Conservation (phyloP, 169 alveolate species). For the Condylostoma magnum region DNA sequence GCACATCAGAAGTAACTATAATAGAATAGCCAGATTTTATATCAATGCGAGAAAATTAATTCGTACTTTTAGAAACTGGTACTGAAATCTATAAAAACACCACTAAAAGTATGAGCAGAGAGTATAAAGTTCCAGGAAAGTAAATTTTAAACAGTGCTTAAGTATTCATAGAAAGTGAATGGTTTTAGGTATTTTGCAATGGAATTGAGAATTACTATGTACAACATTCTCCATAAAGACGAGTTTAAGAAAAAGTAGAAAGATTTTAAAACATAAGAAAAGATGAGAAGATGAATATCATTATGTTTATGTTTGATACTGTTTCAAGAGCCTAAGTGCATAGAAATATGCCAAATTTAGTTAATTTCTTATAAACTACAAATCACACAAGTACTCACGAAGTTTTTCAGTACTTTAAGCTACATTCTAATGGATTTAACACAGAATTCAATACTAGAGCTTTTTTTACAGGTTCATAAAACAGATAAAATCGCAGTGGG, state of each 20-base stretch:
- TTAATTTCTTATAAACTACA: background rate
- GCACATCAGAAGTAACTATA: background rate
- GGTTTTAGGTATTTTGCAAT: conserved; percentile 20
- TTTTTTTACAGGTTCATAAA: conserved; percentile 24
- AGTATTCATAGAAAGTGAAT: background rate
- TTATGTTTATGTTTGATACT: conserved; percentile 26
- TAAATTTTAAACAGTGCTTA: background rate
- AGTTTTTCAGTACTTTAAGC: conserved; percentile 26
- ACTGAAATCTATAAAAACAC: background rate
- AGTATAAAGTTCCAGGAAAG: background rate
- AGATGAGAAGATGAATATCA: conserved; percentile 2
- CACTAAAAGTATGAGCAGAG: background rate
- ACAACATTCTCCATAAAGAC: background rate
- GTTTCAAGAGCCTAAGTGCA: background rate
- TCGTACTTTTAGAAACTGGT: conserved; percentile 21
- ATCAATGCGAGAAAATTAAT: conserved; percentile 2
- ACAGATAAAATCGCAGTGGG: conserved; percentile 28
- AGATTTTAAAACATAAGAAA: background rate
- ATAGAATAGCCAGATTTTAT: conserved; percentile 19
- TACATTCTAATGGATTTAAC: conserved; percentile 11
- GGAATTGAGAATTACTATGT: conserved; percentile 13
- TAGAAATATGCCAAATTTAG: background rate
- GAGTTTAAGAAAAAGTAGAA: background rate
- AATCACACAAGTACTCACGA: background rate
- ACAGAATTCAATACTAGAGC: conserved; percentile 27